Percentiles rank a stretch among this genome's conserved stretches.
These are phyloP conservation scores for Lactifluus volemus DNA, from an alignment of 768 basidiomycete species.

Conservation along the genomic window DNA sequence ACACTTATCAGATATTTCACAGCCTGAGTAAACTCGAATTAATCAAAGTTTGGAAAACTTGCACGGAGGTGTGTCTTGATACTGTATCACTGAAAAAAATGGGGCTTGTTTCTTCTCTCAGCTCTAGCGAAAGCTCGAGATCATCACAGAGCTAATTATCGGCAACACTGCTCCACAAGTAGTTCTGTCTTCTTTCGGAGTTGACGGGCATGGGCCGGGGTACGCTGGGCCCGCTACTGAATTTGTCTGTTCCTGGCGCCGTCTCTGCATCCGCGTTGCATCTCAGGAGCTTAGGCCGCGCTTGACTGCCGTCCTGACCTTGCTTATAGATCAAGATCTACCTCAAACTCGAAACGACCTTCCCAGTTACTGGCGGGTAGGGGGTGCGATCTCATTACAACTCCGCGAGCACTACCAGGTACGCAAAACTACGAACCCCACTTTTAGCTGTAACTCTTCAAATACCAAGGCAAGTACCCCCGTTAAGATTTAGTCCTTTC, in stretches of 20 bases:
- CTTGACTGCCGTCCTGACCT: neutral
- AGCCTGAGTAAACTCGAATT: too few relatives aligned
- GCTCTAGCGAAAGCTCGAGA: constrained; percentile 13
- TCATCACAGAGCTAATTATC: neutral
- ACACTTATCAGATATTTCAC: too few relatives aligned
- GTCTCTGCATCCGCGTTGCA: neutral
- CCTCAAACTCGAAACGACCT: neutral
- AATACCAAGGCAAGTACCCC: constrained; percentile 2
- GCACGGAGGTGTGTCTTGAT: neutral
- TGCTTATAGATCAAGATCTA: constrained; percentile 5
- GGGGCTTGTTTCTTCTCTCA: neutral
- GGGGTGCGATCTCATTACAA: neutral
- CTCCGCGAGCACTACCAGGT: constrained; percentile 14
- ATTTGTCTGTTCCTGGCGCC: constrained; percentile 7
- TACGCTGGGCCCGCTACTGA: neutral
- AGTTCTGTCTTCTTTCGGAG: neutral
- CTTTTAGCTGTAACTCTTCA: constrained; percentile 7
- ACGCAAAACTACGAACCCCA: constrained; percentile 7
- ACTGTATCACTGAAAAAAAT: neutral
- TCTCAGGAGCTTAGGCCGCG: neutral
- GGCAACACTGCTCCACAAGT: neutral
- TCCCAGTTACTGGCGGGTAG: neutral
- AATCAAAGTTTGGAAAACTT: neutral
- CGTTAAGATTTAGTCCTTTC: neutral
- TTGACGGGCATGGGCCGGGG: neutral